phyloP scores from a whole-genome alignment of 2,329 filamentous ascomycete genomes.

The Cladophialophora carrionii region DNA sequence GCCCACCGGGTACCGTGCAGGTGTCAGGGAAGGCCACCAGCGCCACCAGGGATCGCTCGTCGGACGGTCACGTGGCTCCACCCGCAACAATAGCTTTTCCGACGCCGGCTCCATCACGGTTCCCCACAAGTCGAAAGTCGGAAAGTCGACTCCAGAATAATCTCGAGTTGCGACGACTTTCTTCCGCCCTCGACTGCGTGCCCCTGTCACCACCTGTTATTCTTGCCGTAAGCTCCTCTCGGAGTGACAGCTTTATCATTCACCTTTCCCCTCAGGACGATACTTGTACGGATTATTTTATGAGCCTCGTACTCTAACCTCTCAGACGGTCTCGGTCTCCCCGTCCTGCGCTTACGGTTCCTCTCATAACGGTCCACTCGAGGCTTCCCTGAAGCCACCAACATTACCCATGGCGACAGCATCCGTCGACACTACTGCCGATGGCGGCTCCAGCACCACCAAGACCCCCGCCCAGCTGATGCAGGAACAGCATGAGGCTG shows the following conservation, averaged over 20 bases:
- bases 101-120: background rate
- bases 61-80: background rate
- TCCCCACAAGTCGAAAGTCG: background rate
- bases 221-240: background rate
- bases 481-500: slow-evolving; percentile 57
- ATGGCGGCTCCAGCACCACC: slow-evolving; percentile 37
- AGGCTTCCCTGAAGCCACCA: slow-evolving; percentile 33
- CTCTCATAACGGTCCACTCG: slow-evolving; percentile 31
- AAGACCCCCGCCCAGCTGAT: slow-evolving; percentile 58
- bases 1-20: too few species aligned
- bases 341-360: slow-evolving; percentile 29
- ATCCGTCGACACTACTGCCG: slow-evolving; percentile 31
- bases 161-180: slow-evolving; percentile 5
- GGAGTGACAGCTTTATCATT: slow-evolving; percentile 7
- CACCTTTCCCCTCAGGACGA: background rate
- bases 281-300: slow-evolving; percentile 15
- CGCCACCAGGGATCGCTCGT: too few species aligned
- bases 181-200: background rate
- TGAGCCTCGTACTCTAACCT: slow-evolving; percentile 24
- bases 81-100: background rate
- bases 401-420: slow-evolving; percentile 30
- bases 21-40: too few species aligned
- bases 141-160: slow-evolving; percentile 6
- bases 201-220: background rate
- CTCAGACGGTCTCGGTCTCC: slow-evolving; percentile 26